Conservation (phyloP, 805 yeast genomes). For the Scheffersomyces ergatensis region DNA sequence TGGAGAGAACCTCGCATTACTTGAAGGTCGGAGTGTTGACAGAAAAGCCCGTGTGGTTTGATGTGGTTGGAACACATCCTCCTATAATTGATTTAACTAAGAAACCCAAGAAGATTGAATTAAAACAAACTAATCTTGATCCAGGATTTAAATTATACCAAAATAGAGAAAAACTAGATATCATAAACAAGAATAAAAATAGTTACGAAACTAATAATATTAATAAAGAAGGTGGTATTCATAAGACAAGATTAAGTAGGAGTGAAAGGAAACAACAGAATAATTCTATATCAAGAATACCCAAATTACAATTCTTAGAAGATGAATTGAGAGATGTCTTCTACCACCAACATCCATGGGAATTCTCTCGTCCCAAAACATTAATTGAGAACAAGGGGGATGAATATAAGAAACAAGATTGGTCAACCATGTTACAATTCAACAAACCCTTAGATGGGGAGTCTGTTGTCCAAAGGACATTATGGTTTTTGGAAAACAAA, state of each 20-base stretch:
- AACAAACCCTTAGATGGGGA: constrained; percentile 85
- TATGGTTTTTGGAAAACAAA: constrained; percentile 26
- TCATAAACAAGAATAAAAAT: constrained; percentile 17
- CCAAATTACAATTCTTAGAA: constrained; percentile 59
- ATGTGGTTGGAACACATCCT: constrained; percentile 78
- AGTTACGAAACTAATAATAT: constrained; percentile 1
- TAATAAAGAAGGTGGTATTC: constrained; percentile 9
- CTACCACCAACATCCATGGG: constrained; percentile 97
- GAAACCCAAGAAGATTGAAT: constrained; percentile 32
- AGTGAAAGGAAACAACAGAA: constrained; percentile 36
- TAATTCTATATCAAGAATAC: constrained; percentile 44
- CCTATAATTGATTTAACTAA: constrained; percentile 65
- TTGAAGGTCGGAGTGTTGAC: constrained; percentile 67
- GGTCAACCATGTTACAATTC: constrained; percentile 76
- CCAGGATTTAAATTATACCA: constrained; percentile 20
- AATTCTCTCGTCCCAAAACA: constrained; percentile 83
- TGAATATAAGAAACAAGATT: constrained; percentile 58
- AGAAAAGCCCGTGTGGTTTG: constrained; percentile 84
- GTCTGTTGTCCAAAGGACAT: constrained; percentile 44
- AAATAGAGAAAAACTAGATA: neutral
- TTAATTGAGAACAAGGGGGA: constrained; percentile 73
- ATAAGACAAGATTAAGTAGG: constrained; percentile 47
- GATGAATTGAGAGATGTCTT: constrained; percentile 81
- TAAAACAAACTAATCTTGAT: constrained; percentile 23
- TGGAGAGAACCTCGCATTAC: constrained; percentile 78